These are phyloP conservation scores for Sistotremastrum niveocremeum DNA, from an alignment of 768 basidiomycete genomes.

Conservation along the genomic window DNA sequence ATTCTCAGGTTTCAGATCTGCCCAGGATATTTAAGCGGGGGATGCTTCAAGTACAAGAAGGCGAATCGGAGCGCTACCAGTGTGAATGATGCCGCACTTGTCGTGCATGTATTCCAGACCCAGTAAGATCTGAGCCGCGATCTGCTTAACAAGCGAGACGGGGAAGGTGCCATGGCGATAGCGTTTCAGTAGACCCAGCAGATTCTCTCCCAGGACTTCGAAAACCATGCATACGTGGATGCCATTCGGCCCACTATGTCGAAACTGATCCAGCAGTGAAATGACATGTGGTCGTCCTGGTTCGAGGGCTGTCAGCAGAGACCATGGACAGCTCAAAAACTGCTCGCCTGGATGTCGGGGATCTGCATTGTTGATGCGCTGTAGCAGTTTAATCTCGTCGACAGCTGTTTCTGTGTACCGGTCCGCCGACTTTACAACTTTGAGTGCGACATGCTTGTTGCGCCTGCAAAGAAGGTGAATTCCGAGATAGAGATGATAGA, in stretches of 20 bases:
- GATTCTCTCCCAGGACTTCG: slow-evolving; percentile 2
- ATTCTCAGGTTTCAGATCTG: slow-evolving; percentile 95
- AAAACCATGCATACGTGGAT: slow-evolving; percentile 21
- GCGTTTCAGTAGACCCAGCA: background rate
- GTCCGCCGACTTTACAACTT: background rate
- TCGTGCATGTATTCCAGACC: slow-evolving; percentile 25
- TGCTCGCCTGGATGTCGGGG: slow-evolving; percentile 22
- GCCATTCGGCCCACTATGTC: slow-evolving; percentile 17
- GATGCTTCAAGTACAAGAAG: too few relatives aligned
- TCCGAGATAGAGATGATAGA: slow-evolving; percentile 19
- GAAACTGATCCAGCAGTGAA: slow-evolving; percentile 22
- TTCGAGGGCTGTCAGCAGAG: slow-evolving; percentile 20
- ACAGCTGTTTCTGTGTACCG: slow-evolving; percentile 33
- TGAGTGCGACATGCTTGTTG: slow-evolving; percentile 1
- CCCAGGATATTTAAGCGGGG: background rate
- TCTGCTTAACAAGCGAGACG: slow-evolving; percentile 25
- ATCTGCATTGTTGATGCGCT: slow-evolving; percentile 19
- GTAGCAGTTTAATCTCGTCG: slow-evolving; percentile 31
- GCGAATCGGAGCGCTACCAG: slow-evolving; percentile 9
- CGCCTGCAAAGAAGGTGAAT: slow-evolving; percentile 2
- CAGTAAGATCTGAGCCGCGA: slow-evolving; percentile 24
- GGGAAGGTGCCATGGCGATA: slow-evolving; percentile 5
- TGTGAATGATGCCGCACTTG: slow-evolving; percentile 24
- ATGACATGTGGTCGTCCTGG: slow-evolving; percentile 23
- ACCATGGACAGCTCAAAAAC: slow-evolving; percentile 18